Percentiles rank a stretch among this genome's conserved stretches.
phyloP scores from a whole-genome alignment of 345 rosid species.

The Turritis glabra region DNA sequence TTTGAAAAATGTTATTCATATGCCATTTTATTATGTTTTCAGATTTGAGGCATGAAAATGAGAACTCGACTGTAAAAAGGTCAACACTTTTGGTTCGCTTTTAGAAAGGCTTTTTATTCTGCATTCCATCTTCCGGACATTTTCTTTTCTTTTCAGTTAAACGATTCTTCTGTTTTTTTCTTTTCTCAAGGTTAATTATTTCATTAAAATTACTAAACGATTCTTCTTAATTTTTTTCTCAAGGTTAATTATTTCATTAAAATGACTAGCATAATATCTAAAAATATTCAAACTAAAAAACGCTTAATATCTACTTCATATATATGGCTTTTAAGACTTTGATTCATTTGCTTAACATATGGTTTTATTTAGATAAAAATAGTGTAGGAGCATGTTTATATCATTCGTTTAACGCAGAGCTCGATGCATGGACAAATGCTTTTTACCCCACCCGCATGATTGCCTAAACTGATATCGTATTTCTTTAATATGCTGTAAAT shows the following conservation, averaged over 20 bases:
- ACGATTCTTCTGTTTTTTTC: not conserved
- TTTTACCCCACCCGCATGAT: constrained; percentile 34
- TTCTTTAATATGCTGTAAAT: constrained; percentile 9
- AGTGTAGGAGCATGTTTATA: constrained; percentile 10
- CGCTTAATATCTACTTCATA: too few species aligned
- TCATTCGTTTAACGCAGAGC: constrained; percentile 32
- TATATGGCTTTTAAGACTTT: not conserved
- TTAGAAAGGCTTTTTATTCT: constrained; percentile 19
- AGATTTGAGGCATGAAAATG: constrained; percentile 6
- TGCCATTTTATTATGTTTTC: not conserved
- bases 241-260: not conserved
- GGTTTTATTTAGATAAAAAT: not conserved
- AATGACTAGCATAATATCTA: not conserved
- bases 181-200: not conserved
- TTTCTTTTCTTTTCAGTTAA: not conserved
- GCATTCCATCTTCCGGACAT: constrained; percentile 13
- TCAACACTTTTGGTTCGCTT: constrained; percentile 30
- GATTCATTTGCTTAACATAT: not conserved
- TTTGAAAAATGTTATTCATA: not conserved
- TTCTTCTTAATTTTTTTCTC: not conserved
- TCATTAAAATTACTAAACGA: not conserved
- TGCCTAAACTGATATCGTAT: constrained; percentile 23
- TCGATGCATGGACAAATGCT: constrained; percentile 39
- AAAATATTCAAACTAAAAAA: not conserved
- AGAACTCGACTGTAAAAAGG: constrained; percentile 4